Evolutionary conservation across 495 filamentous ascomycete species (phyloP), one percentile per base, ranked within the genome.

Genomic region (Trichocladium uniseriatum): DNA sequence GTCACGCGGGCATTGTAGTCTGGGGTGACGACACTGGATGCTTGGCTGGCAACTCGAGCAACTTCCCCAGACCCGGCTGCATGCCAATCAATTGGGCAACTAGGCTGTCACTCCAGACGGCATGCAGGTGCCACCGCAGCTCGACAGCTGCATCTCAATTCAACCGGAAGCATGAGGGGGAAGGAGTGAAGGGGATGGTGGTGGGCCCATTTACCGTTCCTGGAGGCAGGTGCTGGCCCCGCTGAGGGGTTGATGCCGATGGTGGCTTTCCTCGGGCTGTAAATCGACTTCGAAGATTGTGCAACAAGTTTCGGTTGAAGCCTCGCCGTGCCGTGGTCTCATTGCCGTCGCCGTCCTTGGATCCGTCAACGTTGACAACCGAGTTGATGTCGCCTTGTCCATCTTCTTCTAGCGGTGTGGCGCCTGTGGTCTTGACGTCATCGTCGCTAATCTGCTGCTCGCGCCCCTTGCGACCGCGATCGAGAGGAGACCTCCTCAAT

Each of bases 281-380:
- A 45, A 63, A 24, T 54, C 64, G 50, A 34, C 48, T 58, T 22
- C 58, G 55, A 37, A 65, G 54, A 18, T 55, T 62, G 21, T 67
- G 57, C 32, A 73, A 27, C 49, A 68, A 46, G 15, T 68, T 62
- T 46, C 62, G 56, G 38, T 64, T 67, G 14, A 65, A 63, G 10
- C 57, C 55, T 39, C 60, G 59, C 29, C 59, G 54, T 47, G 61
- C 59, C 31, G 58, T 58, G 48, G 63, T 54, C 18, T 54, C 47
- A 28, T 20, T 31, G 1, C 32, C 51, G 13, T 32, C 22, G 16
- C 3, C 37, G 19, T 27, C 24, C 24, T 27, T 27, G 31, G 31
- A n/a, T 6, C 37, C 36, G 7, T 31, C 27, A 24, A 20, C 43
- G 3, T 29, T 42, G 20, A 18, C 34, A 14, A 20, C 43, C n/a